These are phyloP conservation scores for Neurospora cerealis DNA, from an alignment of 495 filamentous ascomycete species.

Conservation along the genomic window DNA sequence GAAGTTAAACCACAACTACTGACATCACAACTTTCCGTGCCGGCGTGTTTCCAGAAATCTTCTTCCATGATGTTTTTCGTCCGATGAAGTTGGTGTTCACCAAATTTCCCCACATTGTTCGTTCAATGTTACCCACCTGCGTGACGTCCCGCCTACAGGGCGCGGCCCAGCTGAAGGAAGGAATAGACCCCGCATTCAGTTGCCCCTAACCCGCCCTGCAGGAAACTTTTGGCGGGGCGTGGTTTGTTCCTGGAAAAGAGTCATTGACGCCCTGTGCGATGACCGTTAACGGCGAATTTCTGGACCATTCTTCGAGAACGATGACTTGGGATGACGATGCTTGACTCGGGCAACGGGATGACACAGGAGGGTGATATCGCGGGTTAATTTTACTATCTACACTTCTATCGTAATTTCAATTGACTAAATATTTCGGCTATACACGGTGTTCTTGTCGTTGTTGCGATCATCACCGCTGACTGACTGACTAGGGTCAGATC, in stretches of 20 bases:
- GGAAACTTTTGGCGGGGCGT: not conserved
- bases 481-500: not conserved
- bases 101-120: not conserved
- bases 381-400: not conserved
- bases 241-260: not conserved
- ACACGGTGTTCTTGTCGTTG: not conserved
- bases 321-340: no score
- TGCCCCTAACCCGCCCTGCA: not conserved
- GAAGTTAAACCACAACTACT: not conserved
- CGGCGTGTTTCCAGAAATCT: not conserved
- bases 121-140: not conserved
- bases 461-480: not conserved
- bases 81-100: not conserved
- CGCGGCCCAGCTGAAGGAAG: not conserved
- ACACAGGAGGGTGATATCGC: not conserved
- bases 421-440: not conserved
- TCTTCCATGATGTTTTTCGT: not conserved
- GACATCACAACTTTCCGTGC: not conserved
- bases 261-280: not conserved
- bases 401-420: not conserved
- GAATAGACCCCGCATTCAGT: not conserved
- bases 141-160: not conserved
- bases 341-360: no score
- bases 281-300: not conserved
- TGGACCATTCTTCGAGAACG: not conserved